A percentile compares a stretch with the other conserved stretches of the same genome.
Evolutionary conservation across 139 green algal genomes (phyloP).

Genomic region (Protoeuglena noctilucae): DNA sequence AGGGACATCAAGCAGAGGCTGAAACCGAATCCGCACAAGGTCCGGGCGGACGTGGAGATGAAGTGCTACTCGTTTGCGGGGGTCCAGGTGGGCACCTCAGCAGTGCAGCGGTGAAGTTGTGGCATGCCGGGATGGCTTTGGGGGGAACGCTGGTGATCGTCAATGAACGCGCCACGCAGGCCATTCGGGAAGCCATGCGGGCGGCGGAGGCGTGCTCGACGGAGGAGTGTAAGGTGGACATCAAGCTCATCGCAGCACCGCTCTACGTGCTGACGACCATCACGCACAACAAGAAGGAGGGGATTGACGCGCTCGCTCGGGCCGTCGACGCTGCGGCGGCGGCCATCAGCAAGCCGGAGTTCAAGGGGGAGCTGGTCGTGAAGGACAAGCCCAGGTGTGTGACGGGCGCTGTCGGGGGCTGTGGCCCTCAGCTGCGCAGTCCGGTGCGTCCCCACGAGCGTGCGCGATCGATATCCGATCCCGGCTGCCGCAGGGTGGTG

Average conservation of each 20-base stretch:
- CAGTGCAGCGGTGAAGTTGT: background rate
- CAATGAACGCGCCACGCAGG: background rate
- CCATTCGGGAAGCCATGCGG: slow-evolving; percentile 52
- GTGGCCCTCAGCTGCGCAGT: slow-evolving; percentile 78
- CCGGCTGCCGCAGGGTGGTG: no score
- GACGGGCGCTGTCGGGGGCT: slow-evolving; percentile 48
- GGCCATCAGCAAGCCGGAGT: slow-evolving; percentile 4
- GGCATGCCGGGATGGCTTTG: background rate
- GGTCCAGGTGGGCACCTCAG: slow-evolving; percentile 41
- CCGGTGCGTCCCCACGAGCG: slow-evolving; percentile 80
- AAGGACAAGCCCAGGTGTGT: slow-evolving; percentile 55
- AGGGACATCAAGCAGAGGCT: slow-evolving; percentile 91
- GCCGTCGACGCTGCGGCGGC: slow-evolving; percentile 1
- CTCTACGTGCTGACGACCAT: slow-evolving; percentile 95
- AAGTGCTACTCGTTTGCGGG: slow-evolving; percentile 96
- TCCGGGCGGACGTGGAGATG: slow-evolving; percentile 92
- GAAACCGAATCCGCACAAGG: slow-evolving; percentile 98
- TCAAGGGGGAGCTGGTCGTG: slow-evolving; percentile 33
- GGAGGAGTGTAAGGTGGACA: slow-evolving; percentile 76
- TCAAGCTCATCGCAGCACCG: slow-evolving; percentile 94
- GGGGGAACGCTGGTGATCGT: background rate
- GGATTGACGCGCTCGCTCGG: slow-evolving; percentile 23
- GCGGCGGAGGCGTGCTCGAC: slow-evolving; percentile 38
- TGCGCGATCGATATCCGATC: no score
- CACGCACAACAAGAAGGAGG: slow-evolving; percentile 79